Conservation (phyloP, 23 red algal species). For the Porphyridium purpureum region DNA sequence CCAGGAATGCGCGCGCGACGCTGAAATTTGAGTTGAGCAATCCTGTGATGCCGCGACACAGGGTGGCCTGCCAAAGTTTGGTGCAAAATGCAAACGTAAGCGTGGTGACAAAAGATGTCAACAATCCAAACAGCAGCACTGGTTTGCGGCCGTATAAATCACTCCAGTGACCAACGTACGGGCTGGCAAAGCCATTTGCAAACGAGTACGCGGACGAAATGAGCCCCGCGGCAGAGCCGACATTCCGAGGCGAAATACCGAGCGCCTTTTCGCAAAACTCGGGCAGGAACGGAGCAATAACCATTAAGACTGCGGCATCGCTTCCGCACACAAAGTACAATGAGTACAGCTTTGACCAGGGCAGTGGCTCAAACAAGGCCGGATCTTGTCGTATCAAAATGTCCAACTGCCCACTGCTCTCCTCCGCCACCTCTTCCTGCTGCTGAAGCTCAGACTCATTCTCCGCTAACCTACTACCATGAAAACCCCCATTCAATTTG, state of each 20-base stretch:
- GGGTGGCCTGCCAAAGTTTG: background rate
- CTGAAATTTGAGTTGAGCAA: background rate
- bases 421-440: too few species aligned
- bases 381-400: too few species aligned
- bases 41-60: background rate
- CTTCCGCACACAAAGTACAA: too few species aligned
- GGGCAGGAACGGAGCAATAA: background rate
- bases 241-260: background rate
- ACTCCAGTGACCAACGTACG: background rate
- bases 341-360: too few species aligned
- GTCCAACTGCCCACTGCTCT: too few species aligned
- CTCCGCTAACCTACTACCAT: too few species aligned
- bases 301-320: conserved; percentile 3
- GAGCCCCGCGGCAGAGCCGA: background rate
- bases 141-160: background rate
- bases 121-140: background rate
- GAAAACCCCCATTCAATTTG: too few species aligned
- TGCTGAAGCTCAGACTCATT: too few species aligned
- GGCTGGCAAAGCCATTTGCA: background rate
- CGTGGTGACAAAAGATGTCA: background rate
- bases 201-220: background rate
- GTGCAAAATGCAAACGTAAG: background rate
- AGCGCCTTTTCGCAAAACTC: background rate
- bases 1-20: background rate
- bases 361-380: too few species aligned